Evolutionary conservation across 257 asterid species (phyloP).

Genomic region (Solanum medicagineum): DNA sequence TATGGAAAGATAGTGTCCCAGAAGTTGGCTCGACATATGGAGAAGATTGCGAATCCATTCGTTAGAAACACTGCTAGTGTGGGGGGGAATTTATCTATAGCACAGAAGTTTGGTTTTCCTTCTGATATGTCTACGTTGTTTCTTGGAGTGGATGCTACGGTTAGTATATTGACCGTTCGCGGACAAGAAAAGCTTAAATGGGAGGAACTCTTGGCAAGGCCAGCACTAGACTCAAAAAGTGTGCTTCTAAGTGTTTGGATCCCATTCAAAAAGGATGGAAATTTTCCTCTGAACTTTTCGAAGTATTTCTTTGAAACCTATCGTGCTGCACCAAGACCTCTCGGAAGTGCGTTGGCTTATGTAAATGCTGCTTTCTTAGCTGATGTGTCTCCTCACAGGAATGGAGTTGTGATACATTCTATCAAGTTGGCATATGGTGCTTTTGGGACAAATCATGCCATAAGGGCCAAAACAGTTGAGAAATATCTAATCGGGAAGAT

Average conservation of each 20-base stretch:
- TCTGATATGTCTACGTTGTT: constrained; percentile 57
- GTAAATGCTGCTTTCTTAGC: constrained; percentile 57
- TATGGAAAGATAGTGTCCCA: constrained; percentile 15
- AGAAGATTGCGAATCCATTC: constrained; percentile 43
- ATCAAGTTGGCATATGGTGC: constrained; percentile 51
- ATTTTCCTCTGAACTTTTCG: not conserved
- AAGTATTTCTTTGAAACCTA: constrained; percentile 42
- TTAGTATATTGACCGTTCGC: constrained; percentile 21
- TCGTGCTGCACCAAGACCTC: constrained; percentile 60
- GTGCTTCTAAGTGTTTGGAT: constrained; percentile 43
- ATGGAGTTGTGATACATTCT: constrained; percentile 21
- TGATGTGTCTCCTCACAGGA: constrained; percentile 20
- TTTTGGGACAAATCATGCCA: constrained; percentile 39
- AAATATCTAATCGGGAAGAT: constrained; percentile 28
- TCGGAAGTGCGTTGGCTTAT: constrained; percentile 66
- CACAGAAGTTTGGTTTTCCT: constrained; percentile 56
- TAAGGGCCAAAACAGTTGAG: constrained; percentile 43
- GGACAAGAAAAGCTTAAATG: constrained; percentile 20
- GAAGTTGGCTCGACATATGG: constrained; percentile 53
- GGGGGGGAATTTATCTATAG: constrained; percentile 67
- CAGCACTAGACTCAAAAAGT: constrained; percentile 31
- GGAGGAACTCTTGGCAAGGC: constrained; percentile 39
- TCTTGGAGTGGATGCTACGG: constrained; percentile 33
- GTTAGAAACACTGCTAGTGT: constrained; percentile 54
- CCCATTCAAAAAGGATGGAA: constrained; percentile 22